Evolutionary conservation across 371 early-diverging fungal genomes (phyloP).

Genomic region (Dichotomocladium elegans): DNA sequence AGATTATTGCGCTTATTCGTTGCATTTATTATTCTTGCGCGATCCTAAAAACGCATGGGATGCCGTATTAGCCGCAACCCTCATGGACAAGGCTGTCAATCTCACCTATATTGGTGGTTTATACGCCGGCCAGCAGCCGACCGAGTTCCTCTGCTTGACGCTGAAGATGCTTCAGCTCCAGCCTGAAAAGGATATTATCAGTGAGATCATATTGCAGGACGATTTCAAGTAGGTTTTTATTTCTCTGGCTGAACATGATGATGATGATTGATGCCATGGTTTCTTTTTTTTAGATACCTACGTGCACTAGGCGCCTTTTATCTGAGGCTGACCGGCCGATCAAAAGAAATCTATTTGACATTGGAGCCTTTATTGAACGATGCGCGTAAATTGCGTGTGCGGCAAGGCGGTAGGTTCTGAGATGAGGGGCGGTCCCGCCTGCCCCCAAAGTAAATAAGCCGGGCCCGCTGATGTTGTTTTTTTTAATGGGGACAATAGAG

Average conservation of each 20-base stretch:
- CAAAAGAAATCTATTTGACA: slow-evolving; percentile 77
- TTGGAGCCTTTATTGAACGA: slow-evolving; percentile 88
- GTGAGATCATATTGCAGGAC: slow-evolving; percentile 69
- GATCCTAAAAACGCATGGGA: not conserved
- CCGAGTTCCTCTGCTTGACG: slow-evolving; percentile 85
- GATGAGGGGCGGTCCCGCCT: not conserved
- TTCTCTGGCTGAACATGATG: not conserved
- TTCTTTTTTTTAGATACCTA: slow-evolving; percentile 70
- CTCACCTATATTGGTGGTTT: slow-evolving; percentile 81
- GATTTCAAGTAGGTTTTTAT: slow-evolving; percentile 66
- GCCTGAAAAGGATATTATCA: slow-evolving; percentile 83
- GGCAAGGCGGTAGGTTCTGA: slow-evolving; percentile 46
- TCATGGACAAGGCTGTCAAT: slow-evolving; percentile 86
- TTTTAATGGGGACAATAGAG: slow-evolving; percentile 28
- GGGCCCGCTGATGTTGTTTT: not conserved
- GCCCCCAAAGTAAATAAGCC: not conserved
- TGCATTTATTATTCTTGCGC: not conserved
- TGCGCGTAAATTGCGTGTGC: slow-evolving; percentile 77
- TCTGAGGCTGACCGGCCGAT: slow-evolving; percentile 72
- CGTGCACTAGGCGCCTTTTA: slow-evolving; percentile 91
- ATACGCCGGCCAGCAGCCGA: slow-evolving; percentile 83
- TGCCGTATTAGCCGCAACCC: slow-evolving; percentile 67
- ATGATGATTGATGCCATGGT: too few relatives aligned
- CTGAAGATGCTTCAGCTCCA: slow-evolving; percentile 90
- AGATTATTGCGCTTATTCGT: too few relatives aligned